Evolutionary conservation across 768 basidiomycete species (phyloP).

Genomic region (Tricholoma flavovirens): DNA sequence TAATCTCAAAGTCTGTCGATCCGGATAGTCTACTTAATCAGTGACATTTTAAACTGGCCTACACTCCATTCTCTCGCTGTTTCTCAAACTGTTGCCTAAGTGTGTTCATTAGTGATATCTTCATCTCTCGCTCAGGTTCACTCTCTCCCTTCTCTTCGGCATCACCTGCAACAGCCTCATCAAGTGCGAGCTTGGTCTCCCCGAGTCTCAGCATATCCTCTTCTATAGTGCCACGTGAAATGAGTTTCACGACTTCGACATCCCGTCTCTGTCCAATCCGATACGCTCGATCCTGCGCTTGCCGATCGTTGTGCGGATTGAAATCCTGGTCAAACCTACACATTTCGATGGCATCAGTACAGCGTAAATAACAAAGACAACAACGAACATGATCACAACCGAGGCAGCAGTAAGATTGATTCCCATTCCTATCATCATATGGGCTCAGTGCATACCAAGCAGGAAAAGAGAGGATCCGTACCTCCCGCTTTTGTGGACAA

Average conservation of each 20-base stretch:
- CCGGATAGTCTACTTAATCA: not conserved
- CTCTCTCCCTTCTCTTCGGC: conserved; percentile 56
- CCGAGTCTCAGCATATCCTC: conserved; percentile 93
- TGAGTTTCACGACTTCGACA: conserved; percentile 92
- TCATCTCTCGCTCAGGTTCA: conserved; percentile 74
- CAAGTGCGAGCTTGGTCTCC: conserved; percentile 84
- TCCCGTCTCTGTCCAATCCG: conserved; percentile 93
- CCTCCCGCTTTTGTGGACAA: conserved; percentile 89
- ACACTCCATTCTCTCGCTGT: conserved; percentile 31
- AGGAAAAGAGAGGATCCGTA: conserved; percentile 9
- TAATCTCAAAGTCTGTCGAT: not conserved
- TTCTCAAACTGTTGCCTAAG: conserved; percentile 78
- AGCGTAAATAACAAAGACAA: conserved; percentile 1
- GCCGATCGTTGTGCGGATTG: conserved; percentile 95
- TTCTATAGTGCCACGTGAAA: conserved; percentile 88
- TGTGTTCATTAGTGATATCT: conserved; percentile 78
- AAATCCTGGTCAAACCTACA: conserved; percentile 94
- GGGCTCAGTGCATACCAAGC: not conserved
- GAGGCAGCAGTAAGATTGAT: conserved; percentile 96
- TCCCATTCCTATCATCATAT: conserved; percentile 58
- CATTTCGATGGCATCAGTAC: conserved; percentile 4
- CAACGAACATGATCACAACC: conserved; percentile 81
- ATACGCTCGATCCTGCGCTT: conserved; percentile 96
- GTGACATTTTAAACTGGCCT: conserved; percentile 1
- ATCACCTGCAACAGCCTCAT: conserved; percentile 90